Evolutionary conservation across 257 asterid species (phyloP).

Genomic region (Paraleonurus japonicus): DNA sequence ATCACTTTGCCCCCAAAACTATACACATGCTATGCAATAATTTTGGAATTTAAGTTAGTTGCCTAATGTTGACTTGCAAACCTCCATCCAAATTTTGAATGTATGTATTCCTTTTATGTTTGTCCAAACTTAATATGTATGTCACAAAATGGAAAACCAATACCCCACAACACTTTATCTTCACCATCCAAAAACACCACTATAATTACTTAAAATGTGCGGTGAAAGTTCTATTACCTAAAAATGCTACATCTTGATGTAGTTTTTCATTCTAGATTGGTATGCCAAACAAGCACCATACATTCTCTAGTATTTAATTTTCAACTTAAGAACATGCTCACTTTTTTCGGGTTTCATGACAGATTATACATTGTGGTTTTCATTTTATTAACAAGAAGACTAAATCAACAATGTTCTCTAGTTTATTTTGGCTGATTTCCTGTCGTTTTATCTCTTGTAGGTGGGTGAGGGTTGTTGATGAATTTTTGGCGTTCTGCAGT

Average conservation of each 20-base stretch:
- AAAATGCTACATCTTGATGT: neutral
- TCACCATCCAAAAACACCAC: too few relatives aligned
- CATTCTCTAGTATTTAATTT: neutral
- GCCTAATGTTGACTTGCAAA: neutral
- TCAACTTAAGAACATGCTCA: neutral
- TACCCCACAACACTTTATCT: too few relatives aligned
- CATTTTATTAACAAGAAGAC: neutral
- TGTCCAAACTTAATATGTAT: too few relatives aligned
- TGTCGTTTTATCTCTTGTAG: slow-evolving; percentile 34
- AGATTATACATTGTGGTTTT: neutral
- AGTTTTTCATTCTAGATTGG: neutral
- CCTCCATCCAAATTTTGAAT: neutral
- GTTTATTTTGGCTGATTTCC: neutral
- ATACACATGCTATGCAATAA: neutral
- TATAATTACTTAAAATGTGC: too few relatives aligned
- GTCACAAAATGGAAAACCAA: too few relatives aligned
- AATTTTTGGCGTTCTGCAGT: slow-evolving; percentile 58
- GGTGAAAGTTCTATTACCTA: neutral
- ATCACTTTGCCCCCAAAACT: neutral
- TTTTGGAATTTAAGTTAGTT: too few relatives aligned
- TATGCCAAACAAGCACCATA: neutral
- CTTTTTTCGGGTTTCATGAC: neutral
- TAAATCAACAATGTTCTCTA: slow-evolving; percentile 2
- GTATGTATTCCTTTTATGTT: too few relatives aligned
- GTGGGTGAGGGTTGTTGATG: slow-evolving; percentile 96